Conservation (phyloP, 164 flowering plant genomes). For the Dillenia turbinata region DNA sequence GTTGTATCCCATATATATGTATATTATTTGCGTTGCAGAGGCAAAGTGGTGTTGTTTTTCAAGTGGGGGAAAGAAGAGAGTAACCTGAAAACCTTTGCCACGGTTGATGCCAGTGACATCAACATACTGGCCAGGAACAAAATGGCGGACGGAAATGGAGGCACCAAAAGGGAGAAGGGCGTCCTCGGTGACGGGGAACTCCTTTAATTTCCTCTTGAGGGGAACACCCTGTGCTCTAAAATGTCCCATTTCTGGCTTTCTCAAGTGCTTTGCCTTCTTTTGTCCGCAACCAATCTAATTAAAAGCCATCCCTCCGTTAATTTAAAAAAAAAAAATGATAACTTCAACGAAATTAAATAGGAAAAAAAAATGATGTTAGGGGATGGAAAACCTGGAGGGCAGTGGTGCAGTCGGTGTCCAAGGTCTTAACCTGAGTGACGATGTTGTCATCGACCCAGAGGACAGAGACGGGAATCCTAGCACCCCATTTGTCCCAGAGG, state of each 20-base stretch:
- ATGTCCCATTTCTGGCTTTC: slow-evolving; percentile 93
- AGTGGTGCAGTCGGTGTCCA: slow-evolving; percentile 74
- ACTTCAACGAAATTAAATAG: not conserved
- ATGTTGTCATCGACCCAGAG: slow-evolving; percentile 91
- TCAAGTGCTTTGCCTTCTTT: slow-evolving; percentile 90
- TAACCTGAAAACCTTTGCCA: slow-evolving; percentile 98
- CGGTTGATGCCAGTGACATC: slow-evolving; percentile 84
- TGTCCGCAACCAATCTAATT: slow-evolving; percentile 93
- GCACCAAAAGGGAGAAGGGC: slow-evolving; percentile 96
- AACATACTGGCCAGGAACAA: slow-evolving; percentile 90
- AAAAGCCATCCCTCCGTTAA: slow-evolving; percentile 17
- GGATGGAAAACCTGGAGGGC: slow-evolving; percentile 63
- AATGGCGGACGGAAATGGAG: slow-evolving; percentile 76
- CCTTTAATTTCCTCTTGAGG: slow-evolving; percentile 85
- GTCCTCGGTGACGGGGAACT: slow-evolving; percentile 94
- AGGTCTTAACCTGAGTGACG: slow-evolving; percentile 84
- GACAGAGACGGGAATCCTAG: slow-evolving; percentile 66
- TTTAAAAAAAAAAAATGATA: not conserved
- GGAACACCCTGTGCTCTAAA: slow-evolving; percentile 97
- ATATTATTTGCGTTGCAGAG: no score
- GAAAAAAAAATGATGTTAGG: not conserved
- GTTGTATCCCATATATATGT: no score
- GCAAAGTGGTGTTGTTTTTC: no score
- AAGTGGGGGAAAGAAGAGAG: not conserved
- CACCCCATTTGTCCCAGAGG: slow-evolving; percentile 96